Evolutionary conservation across 768 basidiomycete species (phyloP), one percentile per base, ranked within the genome.

Genomic region (Phaeotremella skinneri): DNA sequence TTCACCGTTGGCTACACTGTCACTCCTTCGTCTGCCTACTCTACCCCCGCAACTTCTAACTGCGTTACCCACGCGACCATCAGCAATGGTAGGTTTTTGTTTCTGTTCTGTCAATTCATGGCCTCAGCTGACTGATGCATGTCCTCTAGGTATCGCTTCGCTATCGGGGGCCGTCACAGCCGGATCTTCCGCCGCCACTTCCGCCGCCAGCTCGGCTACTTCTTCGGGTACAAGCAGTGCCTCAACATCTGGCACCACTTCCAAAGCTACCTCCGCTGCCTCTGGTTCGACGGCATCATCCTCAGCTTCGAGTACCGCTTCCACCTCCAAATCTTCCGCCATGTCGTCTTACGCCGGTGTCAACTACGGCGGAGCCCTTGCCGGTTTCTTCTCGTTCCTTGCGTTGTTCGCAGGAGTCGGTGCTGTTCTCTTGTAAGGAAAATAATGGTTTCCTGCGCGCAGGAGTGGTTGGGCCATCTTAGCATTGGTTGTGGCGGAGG

Each of bases 111-210:
- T 34, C 52, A 5, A 26, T 11, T 53, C 23, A 4, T 23, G 16
- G 20, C 16, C 52, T 13, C 4, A 31, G 21, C 32, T 23, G 29
- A 72, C n/a, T n/a, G n/a, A 43, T 34, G 27, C 32, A 64, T 45
- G 51, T 58, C 56, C 50, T 48, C 61, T 57, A 53, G 63, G 60
- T 50, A 67, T 66, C 30, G 68, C 66, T 37, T 63, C 68, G 50
- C 56, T 53, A 47, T 48, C 72, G 43, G 74, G 70, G 29, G 67
- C 74, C 21, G 62, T 74, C 39, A 84, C 83, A 2, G 85, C 83
- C 16, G 75, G 79, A 9, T 90, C 89, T 78, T 79, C 78, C 14
- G 82, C 82, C 5, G 81, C 87, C 50, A 79, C 81, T 6, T 83
- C 85, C 62, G 80, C 70, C 39, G 61, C 72, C 27, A 52, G 48